A percentile compares a stretch with the other conserved stretches of the same genome.
These are phyloP conservation scores for Posidonia australis DNA, from an alignment of 106 monocot species.

Conservation along the genomic window DNA sequence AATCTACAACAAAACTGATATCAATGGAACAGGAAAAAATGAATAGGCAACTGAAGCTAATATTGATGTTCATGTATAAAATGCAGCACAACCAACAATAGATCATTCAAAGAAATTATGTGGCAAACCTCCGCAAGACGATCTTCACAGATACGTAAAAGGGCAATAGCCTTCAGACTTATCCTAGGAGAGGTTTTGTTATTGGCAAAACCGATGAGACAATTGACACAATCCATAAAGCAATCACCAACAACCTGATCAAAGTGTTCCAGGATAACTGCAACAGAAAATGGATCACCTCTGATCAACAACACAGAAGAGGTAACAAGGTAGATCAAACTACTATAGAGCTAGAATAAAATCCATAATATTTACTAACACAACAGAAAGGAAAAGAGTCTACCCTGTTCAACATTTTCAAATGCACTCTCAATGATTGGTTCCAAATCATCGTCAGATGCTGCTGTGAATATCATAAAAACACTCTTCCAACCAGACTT, in stretches of 20 bases:
- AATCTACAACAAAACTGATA: no score
- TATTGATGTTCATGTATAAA: no score
- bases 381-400: not conserved
- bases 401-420: slow-evolving; percentile 98
- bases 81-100: no score
- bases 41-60: no score
- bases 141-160: slow-evolving; percentile 96
- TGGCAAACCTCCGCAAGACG: slow-evolving; percentile 83
- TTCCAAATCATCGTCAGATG: slow-evolving; percentile 83
- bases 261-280: slow-evolving; percentile 98
- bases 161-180: slow-evolving; percentile 97
- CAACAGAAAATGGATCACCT: slow-evolving; percentile 20
- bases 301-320: not conserved
- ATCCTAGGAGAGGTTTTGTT: slow-evolving; percentile 74
- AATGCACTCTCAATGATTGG: slow-evolving; percentile 89
- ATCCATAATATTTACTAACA: not conserved
- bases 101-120: not conserved
- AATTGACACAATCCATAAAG: slow-evolving; percentile 99
- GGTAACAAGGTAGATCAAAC: not conserved
- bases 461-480: slow-evolving; percentile 98
- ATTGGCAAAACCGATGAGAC: slow-evolving; percentile 95
- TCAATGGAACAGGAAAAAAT: no score
- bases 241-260: slow-evolving; percentile 98
- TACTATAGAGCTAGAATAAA: not conserved
- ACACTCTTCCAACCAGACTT: slow-evolving; percentile 99